Evolutionary conservation across 805 yeast genomes (phyloP).

Genomic region (Kodamaea hsintzibuensis): DNA sequence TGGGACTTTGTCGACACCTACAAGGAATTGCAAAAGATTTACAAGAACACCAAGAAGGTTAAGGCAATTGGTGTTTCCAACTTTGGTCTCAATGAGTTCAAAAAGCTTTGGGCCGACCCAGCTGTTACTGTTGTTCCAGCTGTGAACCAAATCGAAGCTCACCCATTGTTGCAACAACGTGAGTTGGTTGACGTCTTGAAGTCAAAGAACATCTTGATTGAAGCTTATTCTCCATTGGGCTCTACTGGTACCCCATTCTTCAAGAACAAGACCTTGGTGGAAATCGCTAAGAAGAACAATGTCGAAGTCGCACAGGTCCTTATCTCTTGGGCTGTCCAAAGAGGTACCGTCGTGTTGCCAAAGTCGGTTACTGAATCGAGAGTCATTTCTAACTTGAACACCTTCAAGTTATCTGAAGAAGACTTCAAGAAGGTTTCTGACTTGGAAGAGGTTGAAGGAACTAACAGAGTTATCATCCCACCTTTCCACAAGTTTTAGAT

Average conservation of each 20-base stretch:
- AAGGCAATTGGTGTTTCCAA: slow-evolving; percentile 79
- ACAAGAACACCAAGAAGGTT: slow-evolving; percentile 49
- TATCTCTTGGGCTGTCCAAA: slow-evolving; percentile 59
- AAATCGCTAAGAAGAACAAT: slow-evolving; percentile 45
- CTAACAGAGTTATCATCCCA: slow-evolving; percentile 29
- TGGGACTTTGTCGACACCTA: slow-evolving; percentile 55
- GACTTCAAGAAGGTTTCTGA: slow-evolving; percentile 36
- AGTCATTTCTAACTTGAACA: slow-evolving; percentile 38
- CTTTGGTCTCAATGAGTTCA: slow-evolving; percentile 55
- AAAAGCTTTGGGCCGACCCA: slow-evolving; percentile 49
- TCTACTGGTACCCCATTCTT: slow-evolving; percentile 55
- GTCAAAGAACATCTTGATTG: slow-evolving; percentile 53
- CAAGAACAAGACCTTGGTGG: slow-evolving; percentile 41
- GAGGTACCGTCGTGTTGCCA: slow-evolving; percentile 52
- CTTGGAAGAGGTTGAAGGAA: slow-evolving; percentile 34
- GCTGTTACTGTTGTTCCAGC: slow-evolving; percentile 61
- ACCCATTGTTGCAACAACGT: slow-evolving; percentile 68
- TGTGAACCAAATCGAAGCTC: slow-evolving; percentile 74
- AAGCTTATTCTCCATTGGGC: slow-evolving; percentile 82
- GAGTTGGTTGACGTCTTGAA: slow-evolving; percentile 56
- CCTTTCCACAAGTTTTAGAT: slow-evolving; percentile 20
- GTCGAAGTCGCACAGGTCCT: slow-evolving; percentile 52
- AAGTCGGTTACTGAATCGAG: slow-evolving; percentile 38
- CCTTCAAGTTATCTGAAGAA: slow-evolving; percentile 34
- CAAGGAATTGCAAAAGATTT: slow-evolving; percentile 61